Evolutionary conservation across 352 stramenopile genomes (phyloP), one percentile per base, ranked within the genome.

Genomic region (Pythium rishiriense): DNA sequence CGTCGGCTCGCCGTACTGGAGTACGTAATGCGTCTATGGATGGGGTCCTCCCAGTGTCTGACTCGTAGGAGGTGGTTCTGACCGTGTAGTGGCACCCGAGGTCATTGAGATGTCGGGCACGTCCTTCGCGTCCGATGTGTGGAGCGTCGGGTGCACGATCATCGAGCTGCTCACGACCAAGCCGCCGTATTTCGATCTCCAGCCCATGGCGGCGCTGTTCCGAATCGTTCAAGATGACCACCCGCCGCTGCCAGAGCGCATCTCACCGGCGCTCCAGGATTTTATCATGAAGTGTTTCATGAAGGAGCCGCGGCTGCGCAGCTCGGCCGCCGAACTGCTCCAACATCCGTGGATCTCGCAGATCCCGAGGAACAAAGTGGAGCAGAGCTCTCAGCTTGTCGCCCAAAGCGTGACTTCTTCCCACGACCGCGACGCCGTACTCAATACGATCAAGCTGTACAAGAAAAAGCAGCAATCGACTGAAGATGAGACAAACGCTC

Each of bases 1-100:
- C 28, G 87, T 98, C 14, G 95, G 95, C 2, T 97, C 94, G 8
- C 95, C 95, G 0, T 98, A 98, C 62, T 98, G 95, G 95, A 98
- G 86, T 95, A 68, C 24, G 78, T 72, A 15, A 35, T 52, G n/a
- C 11, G 6, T 60, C 15, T 15, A 7, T 25, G n/a, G 2, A 3
- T 25, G 19, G 19, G n/a, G n/a, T n/a, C n/a, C n/a, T n/a, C n/a
- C n/a, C n/a, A n/a, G n/a, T n/a, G n/a, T n/a, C n/a, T n/a, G n/a
- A n/a, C n/a, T n/a, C n/a, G n/a, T n/a, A n/a, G n/a, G n/a, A n/a
- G n/a, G n/a, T n/a, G n/a, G n/a, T n/a, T 65, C 54, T 24, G 17
- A 62, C 24, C 59, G 0, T 67, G 33, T 47, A 95, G 87, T 98
- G 93, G 95, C 95, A 7, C 95, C 95, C 0, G 95, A 98, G 72